Evolutionary conservation across 129 eudicot genomes (phyloP), one percentile per base, ranked within the genome.

Genomic region (Centaurea solstitialis): DNA sequence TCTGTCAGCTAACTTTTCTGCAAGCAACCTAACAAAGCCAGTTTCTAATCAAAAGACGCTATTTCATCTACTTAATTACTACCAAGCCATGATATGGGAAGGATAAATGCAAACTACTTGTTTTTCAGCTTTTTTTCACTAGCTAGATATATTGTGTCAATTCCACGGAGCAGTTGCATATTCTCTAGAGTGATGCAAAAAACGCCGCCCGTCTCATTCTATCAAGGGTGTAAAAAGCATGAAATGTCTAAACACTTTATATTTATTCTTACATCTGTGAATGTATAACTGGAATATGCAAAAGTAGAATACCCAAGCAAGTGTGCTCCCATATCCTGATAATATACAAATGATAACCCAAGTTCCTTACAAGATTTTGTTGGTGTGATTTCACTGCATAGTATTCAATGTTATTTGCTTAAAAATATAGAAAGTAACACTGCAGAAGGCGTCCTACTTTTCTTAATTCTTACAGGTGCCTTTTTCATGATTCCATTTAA

Each of bases 381-480:
- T 57, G 24, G 50, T 79, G 70, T 70, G 76, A 50, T 45, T 78
- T 43, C 37, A 79, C 33, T 53, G 18, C 33, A 28, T 0, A 47
- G 38, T 33, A 12, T 18, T 68, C n/a, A 28, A 6, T 69, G 39
- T 79, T 69, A 79, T 69, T 79, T 38, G 33, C 72, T 61, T 80
- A 40, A 39, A 24, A 24, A 62, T 50, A 79, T 50, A 35, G 37
- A 39, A 50, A 33, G 76, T 33, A 80, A 40, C 62, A 10, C 65
- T 61, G 72, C 72, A 38, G 77, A 59, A 57, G 59, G 71, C 62
- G 78, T 8, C 65, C 43, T 57, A 57, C 70, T 72, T 80, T 72
- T 64, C 78, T 37, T 62, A 24, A 72, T 72, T 64, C 78, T 37
- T 62, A 24, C 1, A 35, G 43, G 61, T 61, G 41, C 78, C 39